phyloP scores from a whole-genome alignment of 805 yeast genomes.

The Alloascoidea africana region DNA sequence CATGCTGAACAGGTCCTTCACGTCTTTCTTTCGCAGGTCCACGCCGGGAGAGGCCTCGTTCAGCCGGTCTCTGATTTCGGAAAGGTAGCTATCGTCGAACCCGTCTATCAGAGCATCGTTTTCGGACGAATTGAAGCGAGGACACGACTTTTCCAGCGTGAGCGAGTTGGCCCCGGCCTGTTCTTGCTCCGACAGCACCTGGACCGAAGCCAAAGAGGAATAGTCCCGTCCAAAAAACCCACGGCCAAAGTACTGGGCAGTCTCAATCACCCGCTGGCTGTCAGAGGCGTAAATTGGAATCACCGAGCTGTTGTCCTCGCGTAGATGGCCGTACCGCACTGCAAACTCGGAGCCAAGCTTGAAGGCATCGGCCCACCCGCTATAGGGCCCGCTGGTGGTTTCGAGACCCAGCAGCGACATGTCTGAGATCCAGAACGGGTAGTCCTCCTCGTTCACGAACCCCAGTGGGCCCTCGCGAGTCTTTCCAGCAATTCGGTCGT shows the following conservation, averaged over 20 bases:
- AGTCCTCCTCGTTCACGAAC: conserved; percentile 32
- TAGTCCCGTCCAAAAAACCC: conserved; percentile 39
- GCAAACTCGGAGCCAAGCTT: conserved; percentile 30
- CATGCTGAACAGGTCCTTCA: conserved; percentile 24
- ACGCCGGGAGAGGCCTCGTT: conserved; percentile 20
- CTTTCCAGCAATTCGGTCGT: conserved; percentile 5
- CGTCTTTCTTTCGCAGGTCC: conserved; percentile 24
- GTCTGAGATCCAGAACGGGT: conserved; percentile 20
- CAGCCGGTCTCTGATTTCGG: conserved; percentile 10
- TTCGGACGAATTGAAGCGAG: background rate
- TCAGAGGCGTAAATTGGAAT: conserved; percentile 26
- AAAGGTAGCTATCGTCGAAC: conserved; percentile 3
- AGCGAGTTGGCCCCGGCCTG: conserved; percentile 42
- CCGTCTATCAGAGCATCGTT: conserved; percentile 5
- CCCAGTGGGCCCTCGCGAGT: conserved; percentile 26
- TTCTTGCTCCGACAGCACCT: conserved; percentile 29
- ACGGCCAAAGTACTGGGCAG: conserved; percentile 38
- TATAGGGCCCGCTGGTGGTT: conserved; percentile 25
- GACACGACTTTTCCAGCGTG: conserved; percentile 27
- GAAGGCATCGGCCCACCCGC: conserved; percentile 31
- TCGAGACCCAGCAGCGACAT: conserved; percentile 21
- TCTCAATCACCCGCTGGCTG: conserved; percentile 29
- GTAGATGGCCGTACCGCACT: conserved; percentile 25
- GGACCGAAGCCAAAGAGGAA: conserved; percentile 20
- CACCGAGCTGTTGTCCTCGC: conserved; percentile 19